Evolutionary conservation across 208 protist genomes (phyloP).

Genomic region (Phytomonas serpens): DNA sequence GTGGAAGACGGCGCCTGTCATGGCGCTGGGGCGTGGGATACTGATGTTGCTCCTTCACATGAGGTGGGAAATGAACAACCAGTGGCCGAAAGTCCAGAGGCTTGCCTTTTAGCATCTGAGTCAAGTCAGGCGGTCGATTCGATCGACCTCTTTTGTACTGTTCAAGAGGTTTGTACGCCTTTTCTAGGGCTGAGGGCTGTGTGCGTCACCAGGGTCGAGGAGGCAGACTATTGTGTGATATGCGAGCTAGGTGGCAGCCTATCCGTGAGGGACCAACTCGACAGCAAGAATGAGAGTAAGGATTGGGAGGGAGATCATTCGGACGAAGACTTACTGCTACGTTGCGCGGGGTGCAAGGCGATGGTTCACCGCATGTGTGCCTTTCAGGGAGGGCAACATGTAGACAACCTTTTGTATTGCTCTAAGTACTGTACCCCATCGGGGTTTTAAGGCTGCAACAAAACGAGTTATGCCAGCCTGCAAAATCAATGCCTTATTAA

Average conservation of each 20-base stretch:
- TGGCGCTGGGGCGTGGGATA: neutral
- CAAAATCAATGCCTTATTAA: neutral
- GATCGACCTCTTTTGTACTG: neutral
- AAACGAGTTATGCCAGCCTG: neutral
- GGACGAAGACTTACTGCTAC: slow-evolving; percentile 15
- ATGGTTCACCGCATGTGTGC: slow-evolving; percentile 22
- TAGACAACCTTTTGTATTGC: slow-evolving; percentile 8
- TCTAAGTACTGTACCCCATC: slow-evolving; percentile 8
- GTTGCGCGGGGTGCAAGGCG: slow-evolving; percentile 16
- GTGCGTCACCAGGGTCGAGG: neutral
- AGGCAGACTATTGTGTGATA: slow-evolving; percentile 18
- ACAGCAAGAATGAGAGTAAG: neutral
- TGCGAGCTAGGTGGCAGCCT: slow-evolving; percentile 32
- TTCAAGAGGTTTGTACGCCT: slow-evolving; percentile 1
- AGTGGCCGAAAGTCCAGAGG: neutral
- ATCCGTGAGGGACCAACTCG: neutral
- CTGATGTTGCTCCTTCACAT: neutral
- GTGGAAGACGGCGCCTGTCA: neutral
- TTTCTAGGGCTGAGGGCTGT: neutral
- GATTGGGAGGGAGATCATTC: neutral
- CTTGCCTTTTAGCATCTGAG: slow-evolving; percentile 14
- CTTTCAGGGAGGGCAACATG: neutral
- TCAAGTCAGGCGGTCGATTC: neutral
- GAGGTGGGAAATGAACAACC: neutral
- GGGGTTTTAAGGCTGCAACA: neutral